Evolutionary conservation across 2,329 filamentous ascomycete species (phyloP), one percentile per base, ranked within the genome.

Genomic region (Amylocarpus encephaloides): DNA sequence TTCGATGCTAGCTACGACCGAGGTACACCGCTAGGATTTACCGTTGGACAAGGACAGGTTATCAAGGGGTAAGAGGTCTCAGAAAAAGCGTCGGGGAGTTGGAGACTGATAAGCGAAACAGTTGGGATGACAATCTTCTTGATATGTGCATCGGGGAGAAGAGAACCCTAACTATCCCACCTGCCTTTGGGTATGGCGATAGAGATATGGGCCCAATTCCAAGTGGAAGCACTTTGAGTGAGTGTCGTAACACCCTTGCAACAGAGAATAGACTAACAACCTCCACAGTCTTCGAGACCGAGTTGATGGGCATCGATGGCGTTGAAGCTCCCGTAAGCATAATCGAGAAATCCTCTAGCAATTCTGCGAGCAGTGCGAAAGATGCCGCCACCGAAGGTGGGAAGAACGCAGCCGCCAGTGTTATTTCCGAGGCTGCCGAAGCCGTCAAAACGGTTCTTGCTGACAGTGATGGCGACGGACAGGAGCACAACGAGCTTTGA

Each of bases 131-230:
- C 66, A 92, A 92, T 44, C 78, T 97, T 35, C 62, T 93, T 48
- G 88, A 88, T 65, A 96, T 97, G 91, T 97, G 93, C 71, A 86
- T 94, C 61, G 92, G 93, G 55, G 92, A 97, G 76, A 92, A 91
- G 76, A 80, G 86, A 61, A 92, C 81, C 49, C 72, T 98, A 68
- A 96, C 85, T 16, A 93, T 98, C 50, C 89, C 90, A n/a, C 88
- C 92, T 16, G 80, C 84, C 65, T 73, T 85, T 65, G 93, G 82
- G 43, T 98, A 97, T 69, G 93, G 93, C 45, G 73, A 85, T 55
- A 77, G 82, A 48, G 76, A 70, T 34, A 79, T 88, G 66, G 90
- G 90, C 1, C 89, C 90, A 18, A 97, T 97, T 64, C 90, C 91
- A 15, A 82, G 79, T 4, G 84, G 83, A 30, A 82, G 86, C 59